Conservation (phyloP, 768 basidiomycete species). For the Boletus tylopilopsis region DNA sequence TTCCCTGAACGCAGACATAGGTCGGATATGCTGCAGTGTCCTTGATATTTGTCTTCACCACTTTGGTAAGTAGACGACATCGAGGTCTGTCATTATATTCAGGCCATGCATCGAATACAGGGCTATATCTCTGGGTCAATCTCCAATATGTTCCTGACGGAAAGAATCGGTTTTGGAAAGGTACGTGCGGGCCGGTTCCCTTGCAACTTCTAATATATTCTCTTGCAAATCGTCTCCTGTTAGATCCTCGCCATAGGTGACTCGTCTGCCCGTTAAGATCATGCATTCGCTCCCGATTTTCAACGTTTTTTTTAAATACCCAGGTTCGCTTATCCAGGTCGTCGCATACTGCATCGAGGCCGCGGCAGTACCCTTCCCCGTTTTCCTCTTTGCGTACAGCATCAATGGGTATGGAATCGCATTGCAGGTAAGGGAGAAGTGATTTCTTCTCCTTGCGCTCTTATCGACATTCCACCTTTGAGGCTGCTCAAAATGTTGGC, state of each 20-base stretch:
- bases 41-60: conserved; percentile 50
- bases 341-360: conserved; percentile 1
- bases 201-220: not conserved
- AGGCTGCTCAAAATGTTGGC: conserved; percentile 44
- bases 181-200: conserved; percentile 16
- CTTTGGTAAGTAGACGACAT: conserved; percentile 29
- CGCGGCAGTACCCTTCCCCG: not conserved
- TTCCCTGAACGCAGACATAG: conserved; percentile 21
- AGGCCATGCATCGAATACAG: conserved; percentile 13
- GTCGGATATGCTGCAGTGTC: conserved; percentile 50
- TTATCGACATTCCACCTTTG: not conserved
- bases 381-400: not conserved
- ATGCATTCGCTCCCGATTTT: conserved; percentile 20
- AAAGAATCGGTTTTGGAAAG: conserved; percentile 40
- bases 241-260: conserved; percentile 39
- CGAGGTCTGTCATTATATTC: conserved; percentile 13
- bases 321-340: conserved; percentile 2
- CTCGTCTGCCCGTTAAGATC: conserved; percentile 31
- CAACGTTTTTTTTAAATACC: not conserved
- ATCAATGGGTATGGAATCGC: conserved; percentile 5
- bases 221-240: not conserved
- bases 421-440: not conserved
- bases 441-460: conserved; percentile 20
- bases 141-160: conserved; percentile 41
- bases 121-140: conserved; percentile 42